These are phyloP conservation scores for Zarea fungicola DNA, from an alignment of 2,329 filamentous ascomycete species.

Conservation along the genomic window DNA sequence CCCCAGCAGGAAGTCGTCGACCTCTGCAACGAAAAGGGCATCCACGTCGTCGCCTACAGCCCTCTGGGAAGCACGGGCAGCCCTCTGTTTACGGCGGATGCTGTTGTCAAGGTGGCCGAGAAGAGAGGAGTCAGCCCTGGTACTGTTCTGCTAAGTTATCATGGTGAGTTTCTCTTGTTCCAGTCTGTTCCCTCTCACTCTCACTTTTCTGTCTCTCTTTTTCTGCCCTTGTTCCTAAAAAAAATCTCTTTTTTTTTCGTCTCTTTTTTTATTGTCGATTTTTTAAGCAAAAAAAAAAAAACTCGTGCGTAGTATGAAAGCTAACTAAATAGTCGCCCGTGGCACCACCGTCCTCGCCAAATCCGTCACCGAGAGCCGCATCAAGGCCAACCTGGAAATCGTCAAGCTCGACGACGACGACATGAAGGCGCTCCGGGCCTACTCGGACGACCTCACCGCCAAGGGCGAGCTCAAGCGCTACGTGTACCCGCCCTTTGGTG, in stretches of 20 bases:
- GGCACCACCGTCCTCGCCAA: constrained; percentile 69
- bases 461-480: constrained; percentile 53
- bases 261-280: too few relatives aligned
- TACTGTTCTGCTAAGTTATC: constrained; percentile 65
- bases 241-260: too few relatives aligned
- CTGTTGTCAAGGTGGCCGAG: constrained; percentile 58
- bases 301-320: too few relatives aligned
- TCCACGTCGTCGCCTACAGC: constrained; percentile 68
- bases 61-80: constrained; percentile 61
- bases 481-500: constrained; percentile 63
- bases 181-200: too few relatives aligned
- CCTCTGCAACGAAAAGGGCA: constrained; percentile 61
- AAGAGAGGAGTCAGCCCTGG: constrained; percentile 57
- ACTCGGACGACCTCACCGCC: constrained; percentile 44
- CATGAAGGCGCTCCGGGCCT: constrained; percentile 51
- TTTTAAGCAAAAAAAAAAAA: too few relatives aligned
- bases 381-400: constrained; percentile 64
- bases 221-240: too few relatives aligned
- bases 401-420: constrained; percentile 62
- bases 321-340: constrained; percentile 50
- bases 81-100: constrained; percentile 58
- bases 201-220: too few relatives aligned
- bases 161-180: too few relatives aligned
- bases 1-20: constrained; percentile 69
- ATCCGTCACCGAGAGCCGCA: constrained; percentile 62